Conservation (phyloP, 2,329 filamentous ascomycete genomes). For the Pseudogymnoascus sp. region DNA sequence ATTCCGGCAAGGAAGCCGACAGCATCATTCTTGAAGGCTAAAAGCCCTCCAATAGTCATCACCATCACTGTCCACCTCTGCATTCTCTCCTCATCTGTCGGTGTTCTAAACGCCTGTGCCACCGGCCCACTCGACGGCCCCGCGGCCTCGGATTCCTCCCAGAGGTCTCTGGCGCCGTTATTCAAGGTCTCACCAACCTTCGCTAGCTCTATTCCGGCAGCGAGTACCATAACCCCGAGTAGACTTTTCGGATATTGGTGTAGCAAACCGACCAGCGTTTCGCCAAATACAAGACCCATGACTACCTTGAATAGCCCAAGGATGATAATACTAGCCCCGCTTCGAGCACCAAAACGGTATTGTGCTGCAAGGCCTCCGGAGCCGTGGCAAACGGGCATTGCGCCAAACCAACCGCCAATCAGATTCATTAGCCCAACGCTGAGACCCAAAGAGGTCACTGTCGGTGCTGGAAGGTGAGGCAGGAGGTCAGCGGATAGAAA, state of each 20-base stretch:
- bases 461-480: conserved; percentile 58
- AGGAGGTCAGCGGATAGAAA: conserved; percentile 73
- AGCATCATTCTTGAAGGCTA: conserved; percentile 86
- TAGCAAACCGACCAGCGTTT: conserved; percentile 64
- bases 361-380: conserved; percentile 87
- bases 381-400: conserved; percentile 93
- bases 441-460: conserved; percentile 68
- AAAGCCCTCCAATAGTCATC: conserved; percentile 70
- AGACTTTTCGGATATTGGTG: conserved; percentile 66
- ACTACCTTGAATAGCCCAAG: conserved; percentile 69
- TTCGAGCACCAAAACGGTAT: conserved; percentile 83
- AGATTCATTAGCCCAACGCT: conserved; percentile 83
- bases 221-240: conserved; percentile 82
- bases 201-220: conserved; percentile 78
- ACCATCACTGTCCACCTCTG: conserved; percentile 86
- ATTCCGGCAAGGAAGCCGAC: conserved; percentile 79
- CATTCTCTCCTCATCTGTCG: conserved; percentile 60
- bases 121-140: neutral
- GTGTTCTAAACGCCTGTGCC: conserved; percentile 38
- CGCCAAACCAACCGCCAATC: conserved; percentile 79
- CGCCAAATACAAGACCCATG: conserved; percentile 68
- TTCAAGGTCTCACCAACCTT: conserved; percentile 81
- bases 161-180: conserved; percentile 54
- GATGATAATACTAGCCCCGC: conserved; percentile 73
- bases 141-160: conserved; percentile 44